Evolutionary conservation across 192 early-diverging fungal genomes (phyloP), one percentile per base, ranked within the genome.

Genomic region (Rhizophagus clarus): DNA sequence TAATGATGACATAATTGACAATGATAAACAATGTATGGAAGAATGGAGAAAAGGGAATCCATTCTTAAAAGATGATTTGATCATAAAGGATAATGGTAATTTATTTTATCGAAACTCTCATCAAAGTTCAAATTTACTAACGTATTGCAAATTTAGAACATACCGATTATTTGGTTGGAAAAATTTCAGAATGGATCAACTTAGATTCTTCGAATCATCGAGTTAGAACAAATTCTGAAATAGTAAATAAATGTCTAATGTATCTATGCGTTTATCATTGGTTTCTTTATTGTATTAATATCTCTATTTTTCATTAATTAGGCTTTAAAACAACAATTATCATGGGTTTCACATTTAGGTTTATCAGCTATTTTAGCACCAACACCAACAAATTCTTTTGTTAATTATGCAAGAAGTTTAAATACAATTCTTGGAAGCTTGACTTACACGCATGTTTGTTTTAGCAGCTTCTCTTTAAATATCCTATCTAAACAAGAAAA

Each of bases 291-390:
- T 31, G 22, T n/a, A 31, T 68, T n/a, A 5, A 24, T 15, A 17
- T 22, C 1, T 29, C 29, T 20, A 15, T 17, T 12, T 32, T 74
- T 6, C 12, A 28, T 61, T 40, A 17, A 22, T 61, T 24, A 85
- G 81, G 90, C 88, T 20, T 77, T 91, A 49, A 87, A 86, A 37
- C 89, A 91, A 76, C 88, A 95, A 84, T 77, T 90, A 22, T 84
- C 90, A 12, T 96, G 92, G 93, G 90, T 88, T 0, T 76, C 88
- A 11, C 93, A 96, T 83, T 74, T 96, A 29, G 92, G 93, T 1
- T 61, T 95, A 10, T 75, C 85, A 7, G 84, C 89, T 7, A 80
- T 95, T 28, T 69, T 94, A 32, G 81, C 93, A 8, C 87, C 88
- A 11, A 80, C 85, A 61, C 81, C 85, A 29, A 67, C 81, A 10